These are phyloP conservation scores for Fusarium metavorans DNA, from an alignment of 2,329 filamentous ascomycete genomes.

Conservation along the genomic window DNA sequence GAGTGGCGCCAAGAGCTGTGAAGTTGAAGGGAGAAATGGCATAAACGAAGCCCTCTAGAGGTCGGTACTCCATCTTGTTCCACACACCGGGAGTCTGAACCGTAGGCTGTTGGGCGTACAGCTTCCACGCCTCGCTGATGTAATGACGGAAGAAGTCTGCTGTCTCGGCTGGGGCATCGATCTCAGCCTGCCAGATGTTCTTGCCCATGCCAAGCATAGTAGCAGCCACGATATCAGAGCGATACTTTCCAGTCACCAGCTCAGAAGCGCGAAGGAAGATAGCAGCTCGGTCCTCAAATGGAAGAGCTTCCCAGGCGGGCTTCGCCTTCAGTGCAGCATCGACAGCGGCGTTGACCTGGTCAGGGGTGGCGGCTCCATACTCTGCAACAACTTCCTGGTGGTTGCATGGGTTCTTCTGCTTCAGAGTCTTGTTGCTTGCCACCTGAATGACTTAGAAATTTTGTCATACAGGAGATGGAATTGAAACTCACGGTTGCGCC, in stretches of 20 bases:
- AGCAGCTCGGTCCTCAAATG: conserved; percentile 30
- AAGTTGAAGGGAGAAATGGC: conserved; percentile 58
- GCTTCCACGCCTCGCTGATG: conserved; percentile 32
- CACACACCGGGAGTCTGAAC: conserved; percentile 20
- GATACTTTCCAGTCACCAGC: conserved; percentile 35
- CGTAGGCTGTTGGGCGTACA: conserved; percentile 25
- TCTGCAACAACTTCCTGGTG: conserved; percentile 30
- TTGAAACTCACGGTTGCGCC: conserved; percentile 1
- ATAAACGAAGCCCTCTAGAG: conserved; percentile 57
- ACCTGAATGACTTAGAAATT: conserved; percentile 3
- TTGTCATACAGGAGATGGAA: too few species aligned
- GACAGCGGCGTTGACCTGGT: conserved; percentile 36
- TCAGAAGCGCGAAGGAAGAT: conserved; percentile 35
- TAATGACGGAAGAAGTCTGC: conserved; percentile 52
- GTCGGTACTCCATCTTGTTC: conserved; percentile 50
- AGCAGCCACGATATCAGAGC: conserved; percentile 31
- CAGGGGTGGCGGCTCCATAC: conserved; percentile 30
- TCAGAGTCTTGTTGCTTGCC: conserved; percentile 13
- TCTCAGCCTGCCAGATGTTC: conserved; percentile 38
- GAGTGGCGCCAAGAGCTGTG: conserved; percentile 54
- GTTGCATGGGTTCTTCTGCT: conserved; percentile 34
- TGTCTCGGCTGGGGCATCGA: conserved; percentile 33
- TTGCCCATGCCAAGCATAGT: conserved; percentile 40
- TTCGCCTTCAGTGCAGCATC: conserved; percentile 33
- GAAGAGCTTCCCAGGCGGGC: conserved; percentile 29